Conservation (phyloP, 768 basidiomycete species). For the Dacryopinax primogenitus region DNA sequence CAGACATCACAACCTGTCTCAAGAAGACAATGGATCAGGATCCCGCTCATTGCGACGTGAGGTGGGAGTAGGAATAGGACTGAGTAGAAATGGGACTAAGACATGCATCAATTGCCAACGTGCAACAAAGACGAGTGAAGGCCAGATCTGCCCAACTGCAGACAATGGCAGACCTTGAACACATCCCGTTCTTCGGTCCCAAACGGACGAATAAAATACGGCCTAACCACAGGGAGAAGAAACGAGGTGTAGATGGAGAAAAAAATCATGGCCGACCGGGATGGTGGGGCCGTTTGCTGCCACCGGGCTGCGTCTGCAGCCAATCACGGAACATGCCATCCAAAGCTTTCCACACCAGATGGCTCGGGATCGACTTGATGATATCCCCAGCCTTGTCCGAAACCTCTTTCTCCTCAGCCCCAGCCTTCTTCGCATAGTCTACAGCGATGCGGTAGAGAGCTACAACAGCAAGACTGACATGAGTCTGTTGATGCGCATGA, state of each 20-base stretch:
- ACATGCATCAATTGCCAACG: neutral
- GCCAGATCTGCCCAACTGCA: neutral
- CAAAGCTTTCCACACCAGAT: slow-evolving; percentile 77
- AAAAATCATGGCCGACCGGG: neutral
- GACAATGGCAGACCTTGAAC: no score
- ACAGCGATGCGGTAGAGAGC: slow-evolving; percentile 76
- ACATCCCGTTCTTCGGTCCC: no score
- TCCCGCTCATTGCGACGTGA: neutral
- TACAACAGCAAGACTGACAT: slow-evolving; percentile 83
- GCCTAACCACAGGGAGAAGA: neutral
- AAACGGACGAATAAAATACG: neutral
- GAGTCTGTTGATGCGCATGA: slow-evolving; percentile 81
- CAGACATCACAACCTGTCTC: no score
- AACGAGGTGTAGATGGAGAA: neutral
- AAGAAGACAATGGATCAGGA: neutral
- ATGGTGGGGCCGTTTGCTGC: neutral
- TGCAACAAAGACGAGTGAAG: neutral
- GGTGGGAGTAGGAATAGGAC: neutral
- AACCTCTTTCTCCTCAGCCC: slow-evolving; percentile 39
- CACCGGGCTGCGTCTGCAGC: slow-evolving; percentile 11
- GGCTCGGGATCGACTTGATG: slow-evolving; percentile 73
- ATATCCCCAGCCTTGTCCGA: slow-evolving; percentile 77
- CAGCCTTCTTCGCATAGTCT: slow-evolving; percentile 66
- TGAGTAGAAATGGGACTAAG: no score
- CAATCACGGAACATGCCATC: slow-evolving; percentile 87